Conservation (phyloP, 345 rosid genomes). For the Populus alba region DNA sequence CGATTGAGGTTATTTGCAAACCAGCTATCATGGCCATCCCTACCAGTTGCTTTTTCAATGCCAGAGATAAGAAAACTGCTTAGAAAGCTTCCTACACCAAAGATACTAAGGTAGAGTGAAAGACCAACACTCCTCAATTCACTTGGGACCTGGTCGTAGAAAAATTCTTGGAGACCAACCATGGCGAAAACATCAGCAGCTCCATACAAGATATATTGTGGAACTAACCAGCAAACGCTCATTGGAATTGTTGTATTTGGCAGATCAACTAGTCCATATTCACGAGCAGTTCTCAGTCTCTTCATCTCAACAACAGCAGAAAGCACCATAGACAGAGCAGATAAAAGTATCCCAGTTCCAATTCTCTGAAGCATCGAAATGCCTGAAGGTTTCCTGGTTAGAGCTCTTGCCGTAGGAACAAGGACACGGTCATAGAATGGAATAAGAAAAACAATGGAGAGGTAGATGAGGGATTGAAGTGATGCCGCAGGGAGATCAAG, state of each 20-base stretch:
- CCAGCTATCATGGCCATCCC: not conserved
- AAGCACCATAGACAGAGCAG: not conserved
- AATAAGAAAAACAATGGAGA: not conserved
- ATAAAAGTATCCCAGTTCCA: not conserved
- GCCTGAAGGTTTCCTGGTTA: not conserved
- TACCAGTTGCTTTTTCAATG: not conserved
- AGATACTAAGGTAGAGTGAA: not conserved
- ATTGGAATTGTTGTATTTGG: not conserved
- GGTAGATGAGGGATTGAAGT: too few relatives aligned
- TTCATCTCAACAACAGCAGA: conserved; percentile 1
- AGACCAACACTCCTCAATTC: conserved; percentile 6
- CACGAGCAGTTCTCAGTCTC: not conserved
- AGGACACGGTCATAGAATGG: not conserved
- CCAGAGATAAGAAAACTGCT: conserved; percentile 3
- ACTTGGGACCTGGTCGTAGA: conserved; percentile 4
- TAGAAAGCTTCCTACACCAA: not conserved
- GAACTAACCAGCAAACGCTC: not conserved
- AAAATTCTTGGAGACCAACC: conserved; percentile 8
- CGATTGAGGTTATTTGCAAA: conserved; percentile 2
- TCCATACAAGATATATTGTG: not conserved
- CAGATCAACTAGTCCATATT: not conserved
- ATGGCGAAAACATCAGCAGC: not conserved
- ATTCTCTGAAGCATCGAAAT: conserved; percentile 3
- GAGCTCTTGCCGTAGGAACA: not conserved
- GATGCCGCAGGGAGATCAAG: too few relatives aligned